Evolutionary conservation across 106 monocot genomes (phyloP), one percentile per base, ranked within the genome.

Genomic region (Dendrobium chrysotoxum): DNA sequence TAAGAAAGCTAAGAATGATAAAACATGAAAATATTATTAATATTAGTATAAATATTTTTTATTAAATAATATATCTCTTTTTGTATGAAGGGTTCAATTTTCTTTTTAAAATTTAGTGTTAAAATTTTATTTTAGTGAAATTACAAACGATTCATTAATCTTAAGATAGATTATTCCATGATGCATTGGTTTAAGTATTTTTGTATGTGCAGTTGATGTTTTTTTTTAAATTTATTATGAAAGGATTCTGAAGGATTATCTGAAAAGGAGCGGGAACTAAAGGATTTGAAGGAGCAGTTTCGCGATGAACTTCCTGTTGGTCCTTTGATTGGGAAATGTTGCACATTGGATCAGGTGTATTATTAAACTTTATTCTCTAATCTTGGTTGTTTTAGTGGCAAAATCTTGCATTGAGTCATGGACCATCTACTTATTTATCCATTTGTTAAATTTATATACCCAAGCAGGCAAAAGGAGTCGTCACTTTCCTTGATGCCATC

Each of bases 311-410:
- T 91, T 81, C 95, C 91, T 75, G 93, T 89, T 79, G 99, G 99
- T 8, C 95, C 92, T 78, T 80, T 99, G 53, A 87, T 99, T 84
- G 86, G 79, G 46, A 99, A 90, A 80, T 99, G 93, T 78, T 95
- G 87, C 83, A 95, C 99, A 23, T 86, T 99, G 86, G 99, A 99
- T 84, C 99, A 99, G 88, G 99, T 95, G 77, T 13, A 35, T 83
- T 16, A 50, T 82, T 55, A 39, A 68, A 75, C 17, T 67, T 77
- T 67, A 23, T 83, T n/a, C 72, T 74, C 31, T 31, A 74, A 20
- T 20, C 4, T 47, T 76, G 6, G 47, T 46, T 6, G 75, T 41
- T 40, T 21, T 21, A 9, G 8, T 9, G 28, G 5, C 8, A 50
- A 46, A 20, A 41, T 47, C 4, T 76, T 40, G 40, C 41, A 18